Evolutionary conservation across 345 rosid genomes (phyloP).

Genomic region (Microthlaspi erraticum): DNA sequence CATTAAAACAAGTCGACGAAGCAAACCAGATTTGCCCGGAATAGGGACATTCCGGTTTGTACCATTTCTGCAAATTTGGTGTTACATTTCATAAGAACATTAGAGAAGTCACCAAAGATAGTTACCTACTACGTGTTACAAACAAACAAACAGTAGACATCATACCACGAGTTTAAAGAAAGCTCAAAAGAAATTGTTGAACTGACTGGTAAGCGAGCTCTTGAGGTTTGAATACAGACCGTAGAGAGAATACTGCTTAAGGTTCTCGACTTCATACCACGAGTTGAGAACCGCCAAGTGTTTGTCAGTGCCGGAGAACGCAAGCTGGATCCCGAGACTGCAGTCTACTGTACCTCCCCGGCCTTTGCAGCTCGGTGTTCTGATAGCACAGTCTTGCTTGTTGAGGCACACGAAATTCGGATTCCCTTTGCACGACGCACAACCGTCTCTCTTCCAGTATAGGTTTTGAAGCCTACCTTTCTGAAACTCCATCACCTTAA

Average conservation of each 20-base stretch:
- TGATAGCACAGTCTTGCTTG: constrained; percentile 82
- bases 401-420: constrained; percentile 76
- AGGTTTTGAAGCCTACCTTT: constrained; percentile 84
- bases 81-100: constrained; percentile 4
- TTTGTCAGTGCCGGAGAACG: constrained; percentile 90
- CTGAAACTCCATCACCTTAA: constrained; percentile 80
- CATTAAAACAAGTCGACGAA: too few species aligned
- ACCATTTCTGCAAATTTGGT: neutral
- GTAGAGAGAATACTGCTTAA: constrained; percentile 82
- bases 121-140: constrained; percentile 9
- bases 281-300: constrained; percentile 78
- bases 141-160: constrained; percentile 9
- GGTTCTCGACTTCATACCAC: constrained; percentile 88
- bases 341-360: constrained; percentile 70
- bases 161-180: neutral
- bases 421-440: constrained; percentile 63
- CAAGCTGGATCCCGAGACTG: constrained; percentile 72
- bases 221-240: constrained; percentile 74
- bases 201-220: constrained; percentile 72
- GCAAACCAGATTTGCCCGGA: constrained; percentile 7
- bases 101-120: constrained; percentile 7
- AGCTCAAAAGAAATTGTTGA: constrained; percentile 57
- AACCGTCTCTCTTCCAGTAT: constrained; percentile 92
- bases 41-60: neutral
- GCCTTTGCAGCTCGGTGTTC: constrained; percentile 62